Evolutionary conservation across 495 filamentous ascomycete genomes (phyloP).

Genomic region (Xylaria sp.): DNA sequence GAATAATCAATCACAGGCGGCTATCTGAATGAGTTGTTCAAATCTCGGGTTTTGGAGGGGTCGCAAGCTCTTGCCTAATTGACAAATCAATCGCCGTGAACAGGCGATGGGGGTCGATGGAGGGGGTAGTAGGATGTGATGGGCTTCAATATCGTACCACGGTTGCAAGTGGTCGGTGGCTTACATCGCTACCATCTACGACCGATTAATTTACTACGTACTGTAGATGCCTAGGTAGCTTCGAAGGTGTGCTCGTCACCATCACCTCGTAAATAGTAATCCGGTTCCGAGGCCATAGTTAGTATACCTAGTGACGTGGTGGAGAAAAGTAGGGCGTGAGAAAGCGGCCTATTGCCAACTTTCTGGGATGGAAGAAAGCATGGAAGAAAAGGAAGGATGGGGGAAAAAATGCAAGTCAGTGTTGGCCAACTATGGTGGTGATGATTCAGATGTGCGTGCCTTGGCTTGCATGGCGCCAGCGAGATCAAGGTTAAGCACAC

Average conservation of each 20-base stretch:
- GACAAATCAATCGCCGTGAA: constrained; percentile 23
- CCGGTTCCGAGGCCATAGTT: background rate
- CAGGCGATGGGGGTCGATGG: background rate
- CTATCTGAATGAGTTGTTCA: constrained; percentile 13
- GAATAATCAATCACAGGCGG: constrained; percentile 1
- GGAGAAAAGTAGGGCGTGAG: background rate
- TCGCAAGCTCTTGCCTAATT: constrained; percentile 23
- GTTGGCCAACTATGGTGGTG: constrained; percentile 11
- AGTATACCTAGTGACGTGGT: constrained; percentile 10
- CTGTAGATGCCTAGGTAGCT: background rate
- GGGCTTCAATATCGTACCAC: background rate
- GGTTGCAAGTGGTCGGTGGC: constrained; percentile 4
- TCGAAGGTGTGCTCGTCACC: background rate
- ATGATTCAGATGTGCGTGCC: constrained; percentile 20
- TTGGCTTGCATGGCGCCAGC: constrained; percentile 24
- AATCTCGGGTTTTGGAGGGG: constrained; percentile 17
- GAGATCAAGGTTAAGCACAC: background rate
- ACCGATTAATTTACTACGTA: background rate
- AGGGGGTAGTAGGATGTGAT: constrained; percentile 17
- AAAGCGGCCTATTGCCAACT: background rate
- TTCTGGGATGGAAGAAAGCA: background rate
- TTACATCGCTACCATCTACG: constrained; percentile 8
- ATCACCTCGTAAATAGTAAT: constrained; percentile 3
- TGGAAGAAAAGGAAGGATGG: background rate
- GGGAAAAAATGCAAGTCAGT: background rate